phyloP scores from a whole-genome alignment of 805 yeast species.

The Wickerhamiella sergipiensis region DNA sequence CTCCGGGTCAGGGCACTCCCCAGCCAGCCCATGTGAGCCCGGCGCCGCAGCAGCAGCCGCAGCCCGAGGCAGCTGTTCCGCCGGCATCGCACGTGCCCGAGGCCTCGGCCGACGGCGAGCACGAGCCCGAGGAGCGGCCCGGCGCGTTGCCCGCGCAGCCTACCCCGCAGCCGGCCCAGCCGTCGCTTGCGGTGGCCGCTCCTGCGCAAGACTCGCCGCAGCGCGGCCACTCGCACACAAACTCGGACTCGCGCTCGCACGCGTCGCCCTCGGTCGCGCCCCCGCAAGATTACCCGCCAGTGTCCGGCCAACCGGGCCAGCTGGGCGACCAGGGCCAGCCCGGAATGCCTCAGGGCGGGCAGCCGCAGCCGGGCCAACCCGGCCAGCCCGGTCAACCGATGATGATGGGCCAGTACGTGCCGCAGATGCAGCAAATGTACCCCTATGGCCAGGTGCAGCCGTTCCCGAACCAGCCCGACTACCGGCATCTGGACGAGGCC shows the following conservation, averaged over 20 bases:
- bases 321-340: background rate
- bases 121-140: background rate
- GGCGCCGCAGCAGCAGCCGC: too few relatives aligned
- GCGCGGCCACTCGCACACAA: background rate
- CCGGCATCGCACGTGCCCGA: background rate
- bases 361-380: background rate
- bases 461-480: conserved; percentile 9
- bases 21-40: too few relatives aligned
- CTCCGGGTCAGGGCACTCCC: too few relatives aligned
- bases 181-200: too few relatives aligned
- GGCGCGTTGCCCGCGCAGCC: conserved; percentile 1
- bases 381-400: conserved; percentile 2
- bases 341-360: too few relatives aligned
- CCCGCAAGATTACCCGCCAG: background rate
- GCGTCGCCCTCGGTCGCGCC: background rate
- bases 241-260: background rate
- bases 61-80: too few relatives aligned
- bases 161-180: conserved; percentile 3
- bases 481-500: conserved; percentile 73
- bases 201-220: conserved; percentile 1
- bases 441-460: conserved; percentile 13
- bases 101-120: too few relatives aligned
- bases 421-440: conserved; percentile 3
- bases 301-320: background rate
- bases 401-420: conserved; percentile 4